These are phyloP conservation scores for Skeletonema grethae DNA, from an alignment of 108 stramenopile species.

Conservation along the genomic window DNA sequence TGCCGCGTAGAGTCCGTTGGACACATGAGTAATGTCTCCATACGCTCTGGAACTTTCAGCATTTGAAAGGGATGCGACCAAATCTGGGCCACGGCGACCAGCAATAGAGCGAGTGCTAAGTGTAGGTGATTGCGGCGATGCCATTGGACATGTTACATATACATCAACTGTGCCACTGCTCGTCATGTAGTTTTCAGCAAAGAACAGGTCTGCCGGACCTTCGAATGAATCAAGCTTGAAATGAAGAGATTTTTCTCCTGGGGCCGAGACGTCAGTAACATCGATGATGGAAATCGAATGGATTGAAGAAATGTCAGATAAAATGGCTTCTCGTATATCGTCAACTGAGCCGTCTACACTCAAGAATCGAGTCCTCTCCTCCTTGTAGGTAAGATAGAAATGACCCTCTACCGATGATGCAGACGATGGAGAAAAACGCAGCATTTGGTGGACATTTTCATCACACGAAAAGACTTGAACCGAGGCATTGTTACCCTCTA, in stretches of 20 bases:
- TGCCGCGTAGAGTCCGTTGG: constrained; percentile 58
- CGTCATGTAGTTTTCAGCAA: constrained; percentile 49
- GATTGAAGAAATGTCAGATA: constrained; percentile 45
- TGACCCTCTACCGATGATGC: constrained; percentile 44
- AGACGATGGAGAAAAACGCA: constrained; percentile 11
- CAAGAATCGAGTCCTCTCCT: constrained; percentile 47
- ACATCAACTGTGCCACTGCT: constrained; percentile 23
- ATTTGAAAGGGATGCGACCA: constrained; percentile 43
- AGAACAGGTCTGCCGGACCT: constrained; percentile 24
- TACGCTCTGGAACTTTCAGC: constrained; percentile 12
- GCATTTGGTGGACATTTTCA: constrained; percentile 49
- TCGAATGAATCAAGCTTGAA: constrained; percentile 22
- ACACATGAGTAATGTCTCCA: constrained; percentile 22
- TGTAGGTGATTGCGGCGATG: constrained; percentile 13
- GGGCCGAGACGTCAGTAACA: constrained; percentile 2
- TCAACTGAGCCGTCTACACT: constrained; percentile 35
- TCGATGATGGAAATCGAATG: constrained; percentile 37
- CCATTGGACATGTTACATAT: constrained; percentile 23
- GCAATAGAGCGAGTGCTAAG: constrained; percentile 31
- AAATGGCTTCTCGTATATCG: constrained; percentile 44
- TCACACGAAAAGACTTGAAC: constrained; percentile 57
- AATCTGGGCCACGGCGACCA: constrained; percentile 61
- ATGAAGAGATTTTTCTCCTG: constrained; percentile 12
- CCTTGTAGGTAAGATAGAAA: constrained; percentile 55
- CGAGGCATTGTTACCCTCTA: constrained; percentile 31